These are phyloP conservation scores for Neonectria ditissima DNA, from an alignment of 2,329 filamentous ascomycete species.

Conservation along the genomic window DNA sequence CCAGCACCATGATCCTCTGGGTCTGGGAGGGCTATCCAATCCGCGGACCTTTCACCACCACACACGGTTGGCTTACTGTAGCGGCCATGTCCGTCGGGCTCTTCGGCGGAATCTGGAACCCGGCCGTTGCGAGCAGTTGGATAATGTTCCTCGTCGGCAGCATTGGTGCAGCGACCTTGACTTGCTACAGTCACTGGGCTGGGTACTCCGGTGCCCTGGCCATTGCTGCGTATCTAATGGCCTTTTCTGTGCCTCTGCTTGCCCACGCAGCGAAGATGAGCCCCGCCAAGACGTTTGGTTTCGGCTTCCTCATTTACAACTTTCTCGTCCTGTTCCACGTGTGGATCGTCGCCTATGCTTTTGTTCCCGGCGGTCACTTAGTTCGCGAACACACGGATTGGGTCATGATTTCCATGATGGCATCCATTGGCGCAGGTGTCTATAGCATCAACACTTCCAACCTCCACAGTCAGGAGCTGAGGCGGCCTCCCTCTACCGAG, in stretches of 20 bases:
- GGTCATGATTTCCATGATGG: slow-evolving; percentile 90
- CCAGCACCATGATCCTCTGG: slow-evolving; percentile 99
- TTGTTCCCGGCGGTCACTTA: slow-evolving; percentile 92
- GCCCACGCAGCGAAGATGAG: slow-evolving; percentile 79
- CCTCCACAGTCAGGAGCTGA: slow-evolving; percentile 51
- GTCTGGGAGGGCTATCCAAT: slow-evolving; percentile 97
- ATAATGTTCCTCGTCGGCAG: slow-evolving; percentile 82
- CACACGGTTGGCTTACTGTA: slow-evolving; percentile 90
- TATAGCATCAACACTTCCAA: slow-evolving; percentile 74
- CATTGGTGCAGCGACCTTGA: slow-evolving; percentile 82
- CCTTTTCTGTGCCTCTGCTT: slow-evolving; percentile 80
- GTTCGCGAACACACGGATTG: slow-evolving; percentile 96
- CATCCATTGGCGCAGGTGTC: slow-evolving; percentile 85
- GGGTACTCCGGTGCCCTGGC: slow-evolving; percentile 88
- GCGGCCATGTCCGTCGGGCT: slow-evolving; percentile 88
- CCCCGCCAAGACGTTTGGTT: slow-evolving; percentile 84
- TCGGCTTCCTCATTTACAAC: slow-evolving; percentile 93
- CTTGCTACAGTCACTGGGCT: slow-evolving; percentile 82
- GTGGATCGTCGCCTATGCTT: slow-evolving; percentile 98
- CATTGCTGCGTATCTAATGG: slow-evolving; percentile 84
- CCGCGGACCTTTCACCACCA: slow-evolving; percentile 85
- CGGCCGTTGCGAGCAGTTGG: slow-evolving; percentile 81
- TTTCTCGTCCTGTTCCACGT: slow-evolving; percentile 96
- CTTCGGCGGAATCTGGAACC: slow-evolving; percentile 78
- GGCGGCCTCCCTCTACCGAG: slow-evolving; percentile 50